These are phyloP conservation scores for Euryodendron excelsum DNA, from an alignment of 148 eudicot genomes.

Conservation along the genomic window DNA sequence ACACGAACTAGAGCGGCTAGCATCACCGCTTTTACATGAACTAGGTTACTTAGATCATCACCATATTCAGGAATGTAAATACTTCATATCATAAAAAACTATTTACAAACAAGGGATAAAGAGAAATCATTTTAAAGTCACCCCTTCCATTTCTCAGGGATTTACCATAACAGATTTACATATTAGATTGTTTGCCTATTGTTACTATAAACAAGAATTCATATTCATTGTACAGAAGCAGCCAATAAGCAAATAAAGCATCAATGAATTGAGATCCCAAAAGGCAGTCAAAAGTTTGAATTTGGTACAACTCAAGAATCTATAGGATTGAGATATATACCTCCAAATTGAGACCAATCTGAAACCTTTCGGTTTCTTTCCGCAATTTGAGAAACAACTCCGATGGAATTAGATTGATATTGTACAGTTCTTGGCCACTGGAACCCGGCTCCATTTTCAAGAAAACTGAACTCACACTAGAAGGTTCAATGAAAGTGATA, in stretches of 20 bases:
- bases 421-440: constrained; percentile 55
- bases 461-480: not conserved
- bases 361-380: constrained; percentile 56
- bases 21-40: too few species aligned
- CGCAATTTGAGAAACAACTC: constrained; percentile 83
- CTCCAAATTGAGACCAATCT: constrained; percentile 82
- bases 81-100: not conserved
- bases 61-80: not conserved
- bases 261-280: not conserved
- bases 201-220: not conserved
- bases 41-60: too few species aligned
- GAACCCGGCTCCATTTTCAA: constrained; percentile 48
- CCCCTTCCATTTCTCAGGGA: not conserved
- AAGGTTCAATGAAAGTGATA: constrained; percentile 4
- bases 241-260: not conserved
- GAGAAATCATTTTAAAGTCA: not conserved
- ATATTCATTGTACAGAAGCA: not conserved
- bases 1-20: too few species aligned
- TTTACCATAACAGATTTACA: too few species aligned
- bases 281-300: constrained; percentile 1
- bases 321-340: constrained; percentile 28
- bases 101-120: not conserved
- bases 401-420: constrained; percentile 66
- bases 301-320: not conserved
- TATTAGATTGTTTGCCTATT: not conserved